A percentile compares a stretch with the other conserved stretches of the same genome.
Evolutionary conservation across 805 yeast species (phyloP).

Genomic region (Candida mattraensis): DNA sequence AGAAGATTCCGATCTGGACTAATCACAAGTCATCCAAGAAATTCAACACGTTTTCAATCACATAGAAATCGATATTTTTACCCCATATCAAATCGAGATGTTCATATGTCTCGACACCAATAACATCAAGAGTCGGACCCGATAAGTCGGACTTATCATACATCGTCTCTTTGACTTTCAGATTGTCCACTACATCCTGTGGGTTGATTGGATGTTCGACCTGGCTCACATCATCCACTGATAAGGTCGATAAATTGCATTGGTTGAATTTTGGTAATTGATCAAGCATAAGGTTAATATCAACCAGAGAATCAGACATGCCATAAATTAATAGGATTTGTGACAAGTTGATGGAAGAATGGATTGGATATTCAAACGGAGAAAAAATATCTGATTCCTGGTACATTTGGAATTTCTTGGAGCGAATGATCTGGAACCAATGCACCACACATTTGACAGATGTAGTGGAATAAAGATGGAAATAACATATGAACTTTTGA

Average conservation of each 20-base stretch:
- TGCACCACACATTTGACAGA: constrained; percentile 92
- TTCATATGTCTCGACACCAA: constrained; percentile 71
- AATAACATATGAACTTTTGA: constrained; percentile 79
- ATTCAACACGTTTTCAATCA: constrained; percentile 42
- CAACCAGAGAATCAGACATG: constrained; percentile 77
- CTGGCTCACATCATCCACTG: constrained; percentile 3
- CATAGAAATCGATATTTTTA: constrained; percentile 52
- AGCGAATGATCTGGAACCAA: constrained; percentile 88
- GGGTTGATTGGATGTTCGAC: background rate
- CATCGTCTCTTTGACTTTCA: constrained; percentile 17
- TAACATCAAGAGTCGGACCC: constrained; percentile 23
- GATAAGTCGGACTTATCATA: constrained; percentile 1
- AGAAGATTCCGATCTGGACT: constrained; percentile 6
- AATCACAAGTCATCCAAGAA: constrained; percentile 20
- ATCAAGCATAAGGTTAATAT: constrained; percentile 68
- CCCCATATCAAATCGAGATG: constrained; percentile 96
- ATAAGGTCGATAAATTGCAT: constrained; percentile 5
- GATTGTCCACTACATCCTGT: constrained; percentile 11
- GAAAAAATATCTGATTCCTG: constrained; percentile 68
- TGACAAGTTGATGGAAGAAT: constrained; percentile 51
- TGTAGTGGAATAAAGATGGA: constrained; percentile 88
- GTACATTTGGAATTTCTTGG: constrained; percentile 83
- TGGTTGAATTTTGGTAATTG: constrained; percentile 38
- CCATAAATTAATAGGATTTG: constrained; percentile 86
- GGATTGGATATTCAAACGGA: constrained; percentile 38